phyloP scores from a whole-genome alignment of 73 alveolate species.

The Tetrahymena malaccensis region DNA sequence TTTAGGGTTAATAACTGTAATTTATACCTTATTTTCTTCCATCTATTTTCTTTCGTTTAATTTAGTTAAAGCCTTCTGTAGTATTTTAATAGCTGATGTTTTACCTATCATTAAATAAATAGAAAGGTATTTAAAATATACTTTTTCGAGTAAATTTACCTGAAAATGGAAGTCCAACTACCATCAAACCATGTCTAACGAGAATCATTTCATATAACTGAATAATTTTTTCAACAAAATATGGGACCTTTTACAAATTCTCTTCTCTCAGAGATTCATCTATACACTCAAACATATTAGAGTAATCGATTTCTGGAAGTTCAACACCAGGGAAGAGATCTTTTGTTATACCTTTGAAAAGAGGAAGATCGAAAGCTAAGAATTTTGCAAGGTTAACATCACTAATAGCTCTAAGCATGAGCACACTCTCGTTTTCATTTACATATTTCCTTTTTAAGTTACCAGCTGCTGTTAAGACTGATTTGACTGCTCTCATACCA shows the following conservation, averaged over 20 bases:
- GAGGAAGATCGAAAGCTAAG: conserved; percentile 58
- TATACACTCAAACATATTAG: conserved; percentile 42
- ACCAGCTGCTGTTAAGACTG: conserved; percentile 69
- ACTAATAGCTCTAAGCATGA: conserved; percentile 60
- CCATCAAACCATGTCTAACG: conserved; percentile 90
- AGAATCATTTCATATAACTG: conserved; percentile 82
- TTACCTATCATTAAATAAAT: conserved; percentile 61
- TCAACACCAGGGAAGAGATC: conserved; percentile 69
- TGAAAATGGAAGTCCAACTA: conserved; percentile 74
- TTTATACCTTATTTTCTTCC: conserved; percentile 56
- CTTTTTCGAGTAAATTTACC: conserved; percentile 14
- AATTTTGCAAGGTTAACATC: conserved; percentile 64
- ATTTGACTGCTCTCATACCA: conserved; percentile 72
- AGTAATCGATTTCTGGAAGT: conserved; percentile 46
- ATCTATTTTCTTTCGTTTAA: conserved; percentile 59
- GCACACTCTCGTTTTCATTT: conserved; percentile 58
- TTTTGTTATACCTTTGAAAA: conserved; percentile 55
- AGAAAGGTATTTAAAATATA: too few relatives aligned
- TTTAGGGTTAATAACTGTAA: conserved; percentile 81
- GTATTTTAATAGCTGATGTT: conserved; percentile 64
- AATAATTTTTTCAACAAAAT: conserved; percentile 57
- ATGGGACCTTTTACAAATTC: conserved; percentile 51
- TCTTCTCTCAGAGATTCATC: conserved; percentile 56
- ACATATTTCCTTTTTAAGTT: conserved; percentile 45
- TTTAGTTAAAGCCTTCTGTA: conserved; percentile 68